A percentile compares a stretch with the other conserved stretches of the same genome.
These are phyloP conservation scores for Telopea speciosissima DNA, from an alignment of 177 flowering plant species.

Conservation along the genomic window DNA sequence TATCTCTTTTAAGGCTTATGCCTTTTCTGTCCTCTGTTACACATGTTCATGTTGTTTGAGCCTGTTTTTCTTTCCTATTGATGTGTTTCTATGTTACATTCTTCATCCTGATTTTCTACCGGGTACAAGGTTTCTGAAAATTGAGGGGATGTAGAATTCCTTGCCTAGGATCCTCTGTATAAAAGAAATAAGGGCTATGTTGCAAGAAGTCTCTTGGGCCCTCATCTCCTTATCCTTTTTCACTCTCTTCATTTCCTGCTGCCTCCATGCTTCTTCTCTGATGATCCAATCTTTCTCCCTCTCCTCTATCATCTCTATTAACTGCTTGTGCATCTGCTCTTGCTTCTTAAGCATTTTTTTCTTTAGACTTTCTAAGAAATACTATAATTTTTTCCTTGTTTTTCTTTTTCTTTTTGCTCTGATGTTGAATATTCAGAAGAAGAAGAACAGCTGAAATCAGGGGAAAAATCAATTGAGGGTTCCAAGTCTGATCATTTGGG, in stretches of 20 bases:
- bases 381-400: slow-evolving; percentile 24
- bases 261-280: slow-evolving; percentile 63
- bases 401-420: slow-evolving; percentile 36
- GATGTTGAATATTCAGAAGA: slow-evolving; percentile 12
- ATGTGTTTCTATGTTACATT: too few relatives aligned
- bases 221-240: slow-evolving; percentile 33
- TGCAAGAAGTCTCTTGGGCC: slow-evolving; percentile 43
- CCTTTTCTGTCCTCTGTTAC: too few relatives aligned
- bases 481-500: not conserved
- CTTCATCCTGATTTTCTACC: slow-evolving; percentile 20
- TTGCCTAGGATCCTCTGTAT: slow-evolving; percentile 31
- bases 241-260: slow-evolving; percentile 40
- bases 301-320: slow-evolving; percentile 42
- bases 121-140: slow-evolving; percentile 11
- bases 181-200: slow-evolving; percentile 40
- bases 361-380: slow-evolving; percentile 30
- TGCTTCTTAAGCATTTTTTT: slow-evolving; percentile 40
- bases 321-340: slow-evolving; percentile 51
- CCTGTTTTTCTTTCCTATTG: too few relatives aligned
- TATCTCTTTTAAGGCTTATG: too few relatives aligned
- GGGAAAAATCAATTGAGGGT: slow-evolving; percentile 9
- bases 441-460: slow-evolving; percentile 26
- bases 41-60: too few relatives aligned
- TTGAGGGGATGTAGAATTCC: slow-evolving; percentile 26
- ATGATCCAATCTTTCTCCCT: slow-evolving; percentile 43